These are phyloP conservation scores for Dendrobium officinale DNA, from an alignment of 106 monocot genomes.

Conservation along the genomic window DNA sequence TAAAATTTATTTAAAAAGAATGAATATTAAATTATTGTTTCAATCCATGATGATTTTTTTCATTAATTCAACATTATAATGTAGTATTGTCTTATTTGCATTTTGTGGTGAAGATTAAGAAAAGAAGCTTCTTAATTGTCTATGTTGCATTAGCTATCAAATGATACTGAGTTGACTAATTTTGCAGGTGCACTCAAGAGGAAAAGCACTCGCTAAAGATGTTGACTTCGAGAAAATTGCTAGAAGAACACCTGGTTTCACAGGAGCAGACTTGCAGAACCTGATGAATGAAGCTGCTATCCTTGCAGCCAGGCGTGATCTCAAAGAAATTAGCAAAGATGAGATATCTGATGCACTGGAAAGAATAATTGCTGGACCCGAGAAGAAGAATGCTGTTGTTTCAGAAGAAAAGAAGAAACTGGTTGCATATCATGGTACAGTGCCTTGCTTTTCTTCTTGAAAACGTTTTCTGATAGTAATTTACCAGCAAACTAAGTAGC, in stretches of 20 bases:
- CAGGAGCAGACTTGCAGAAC: conserved; percentile 96
- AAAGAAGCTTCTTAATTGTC: neutral
- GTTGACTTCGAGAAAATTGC: conserved; percentile 98
- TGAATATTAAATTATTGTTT: no score
- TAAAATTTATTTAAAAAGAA: neutral
- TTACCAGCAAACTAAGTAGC: neutral
- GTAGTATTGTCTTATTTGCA: neutral
- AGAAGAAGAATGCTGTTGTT: conserved; percentile 99
- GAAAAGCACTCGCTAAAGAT: conserved; percentile 93
- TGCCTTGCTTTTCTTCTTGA: neutral
- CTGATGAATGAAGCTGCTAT: conserved; percentile 99
- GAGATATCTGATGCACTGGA: conserved; percentile 97
- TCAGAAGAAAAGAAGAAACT: conserved; percentile 94
- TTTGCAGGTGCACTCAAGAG: conserved; percentile 88
- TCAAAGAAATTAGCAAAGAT: conserved; percentile 99
- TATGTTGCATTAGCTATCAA: neutral
- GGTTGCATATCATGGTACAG: conserved; percentile 91
- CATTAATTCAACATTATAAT: neutral
- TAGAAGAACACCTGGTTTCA: conserved; percentile 95
- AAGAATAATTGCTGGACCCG: conserved; percentile 98
- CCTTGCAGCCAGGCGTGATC: conserved; percentile 88
- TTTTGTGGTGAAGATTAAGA: neutral
- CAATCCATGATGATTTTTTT: no score
- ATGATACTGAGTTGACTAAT: neutral
- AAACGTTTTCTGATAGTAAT: neutral